Percentiles rank a stretch among this genome's conserved stretches.
phyloP scores from a whole-genome alignment of 169 alveolate genomes.

The Perkinsus marinus region DNA sequence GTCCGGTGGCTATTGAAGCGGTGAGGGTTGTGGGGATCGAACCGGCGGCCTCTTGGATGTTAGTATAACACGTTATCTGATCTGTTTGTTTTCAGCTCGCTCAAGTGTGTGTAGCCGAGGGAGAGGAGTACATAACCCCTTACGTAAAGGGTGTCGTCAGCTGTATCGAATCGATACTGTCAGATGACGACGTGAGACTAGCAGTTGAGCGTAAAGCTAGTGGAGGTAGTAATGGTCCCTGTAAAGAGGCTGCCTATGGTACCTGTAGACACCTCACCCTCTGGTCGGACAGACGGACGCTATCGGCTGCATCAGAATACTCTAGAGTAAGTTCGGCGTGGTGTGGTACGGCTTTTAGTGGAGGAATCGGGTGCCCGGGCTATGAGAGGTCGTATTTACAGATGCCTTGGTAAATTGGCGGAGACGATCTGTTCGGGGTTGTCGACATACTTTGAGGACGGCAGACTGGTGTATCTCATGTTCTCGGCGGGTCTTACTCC shows the following conservation, averaged over 20 bases:
- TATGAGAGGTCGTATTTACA: not conserved
- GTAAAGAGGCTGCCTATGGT: not conserved
- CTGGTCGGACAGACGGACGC: not conserved
- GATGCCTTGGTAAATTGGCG: not conserved
- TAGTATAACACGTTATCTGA: not conserved
- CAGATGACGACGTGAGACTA: not conserved
- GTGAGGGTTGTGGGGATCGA: not conserved
- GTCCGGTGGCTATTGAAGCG: not conserved
- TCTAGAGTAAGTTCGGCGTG: not conserved
- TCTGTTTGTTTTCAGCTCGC: not conserved
- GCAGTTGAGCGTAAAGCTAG: not conserved
- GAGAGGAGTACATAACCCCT: not conserved
- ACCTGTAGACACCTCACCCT: not conserved
- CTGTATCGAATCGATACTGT: not conserved
- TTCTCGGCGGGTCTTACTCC: not conserved
- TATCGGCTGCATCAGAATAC: not conserved
- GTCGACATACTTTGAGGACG: not conserved
- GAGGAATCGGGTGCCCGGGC: too few relatives aligned
- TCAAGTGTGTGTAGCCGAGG: not conserved
- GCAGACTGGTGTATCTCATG: not conserved
- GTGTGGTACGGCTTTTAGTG: too few relatives aligned
- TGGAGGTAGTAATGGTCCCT: not conserved
- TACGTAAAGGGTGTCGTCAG: not conserved
- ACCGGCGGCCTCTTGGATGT: not conserved
- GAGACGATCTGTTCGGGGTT: not conserved